These are phyloP conservation scores for Zancudomyces culisetae DNA, from an alignment of 371 early-diverging fungal genomes.

Conservation along the genomic window DNA sequence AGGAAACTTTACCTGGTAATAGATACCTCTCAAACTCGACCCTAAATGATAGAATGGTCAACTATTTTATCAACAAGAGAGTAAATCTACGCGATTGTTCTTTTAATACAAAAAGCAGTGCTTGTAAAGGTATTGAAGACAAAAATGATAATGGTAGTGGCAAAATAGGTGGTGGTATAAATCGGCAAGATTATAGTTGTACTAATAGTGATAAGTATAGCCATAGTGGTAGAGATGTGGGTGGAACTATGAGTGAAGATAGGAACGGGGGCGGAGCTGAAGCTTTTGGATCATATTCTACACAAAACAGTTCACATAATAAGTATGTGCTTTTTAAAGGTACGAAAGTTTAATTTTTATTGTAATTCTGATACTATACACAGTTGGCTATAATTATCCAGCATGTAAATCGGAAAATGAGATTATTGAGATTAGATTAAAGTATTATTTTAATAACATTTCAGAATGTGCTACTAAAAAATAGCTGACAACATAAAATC, in stretches of 20 bases:
- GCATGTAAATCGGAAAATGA: too few species aligned
- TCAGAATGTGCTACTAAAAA: too few species aligned
- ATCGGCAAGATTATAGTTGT: background rate
- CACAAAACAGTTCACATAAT: background rate
- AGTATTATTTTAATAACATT: too few species aligned
- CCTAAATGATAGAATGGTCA: background rate
- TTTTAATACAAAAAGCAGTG: background rate
- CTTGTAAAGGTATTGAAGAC: background rate
- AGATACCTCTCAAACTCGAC: background rate
- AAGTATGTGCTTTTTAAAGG: background rate
- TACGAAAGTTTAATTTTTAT: background rate
- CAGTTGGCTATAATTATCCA: too few species aligned
- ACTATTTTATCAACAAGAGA: background rate
- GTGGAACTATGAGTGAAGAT: background rate
- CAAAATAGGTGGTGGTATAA: constrained; percentile 19
- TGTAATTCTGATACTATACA: background rate
- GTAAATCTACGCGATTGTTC: background rate
- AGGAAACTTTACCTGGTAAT: background rate
- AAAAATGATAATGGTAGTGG: background rate
- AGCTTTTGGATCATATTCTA: too few species aligned
- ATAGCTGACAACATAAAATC: too few species aligned
- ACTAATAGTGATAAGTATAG: background rate
- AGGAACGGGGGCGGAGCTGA: too few species aligned
- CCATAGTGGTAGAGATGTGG: background rate
- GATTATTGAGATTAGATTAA: too few species aligned